Evolutionary conservation across 306 rosid species (phyloP).

Genomic region (Casuarina equisetifolia): DNA sequence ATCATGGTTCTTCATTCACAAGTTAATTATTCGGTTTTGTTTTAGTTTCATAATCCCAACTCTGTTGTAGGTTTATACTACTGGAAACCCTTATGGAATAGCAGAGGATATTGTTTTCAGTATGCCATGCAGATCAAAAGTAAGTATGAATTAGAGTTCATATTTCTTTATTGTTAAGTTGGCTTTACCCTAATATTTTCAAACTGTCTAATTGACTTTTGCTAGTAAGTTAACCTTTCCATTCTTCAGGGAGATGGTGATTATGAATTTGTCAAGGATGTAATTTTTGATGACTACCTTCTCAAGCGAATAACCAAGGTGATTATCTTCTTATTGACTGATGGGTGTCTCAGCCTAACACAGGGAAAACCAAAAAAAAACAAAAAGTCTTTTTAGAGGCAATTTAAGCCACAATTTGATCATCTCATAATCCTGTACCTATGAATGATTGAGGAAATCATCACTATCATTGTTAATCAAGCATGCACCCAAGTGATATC

Average conservation of each 20-base stretch:
- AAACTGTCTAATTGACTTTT: neutral
- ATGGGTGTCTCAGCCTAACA: neutral
- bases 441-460: neutral
- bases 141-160: conserved; percentile 32
- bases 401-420: neutral
- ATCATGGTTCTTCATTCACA: neutral
- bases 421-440: neutral
- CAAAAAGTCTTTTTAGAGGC: neutral
- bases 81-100: conserved; percentile 91
- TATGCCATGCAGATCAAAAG: conserved; percentile 97
- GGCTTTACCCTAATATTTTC: neutral
- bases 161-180: conserved; percentile 15
- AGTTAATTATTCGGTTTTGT: conserved; percentile 18
- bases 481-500: neutral
- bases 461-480: neutral
- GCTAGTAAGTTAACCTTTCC: neutral
- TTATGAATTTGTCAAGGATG: conserved; percentile 83
- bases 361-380: neutral
- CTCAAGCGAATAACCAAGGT: conserved; percentile 69
- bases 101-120: conserved; percentile 90
- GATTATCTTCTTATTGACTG: conserved; percentile 1
- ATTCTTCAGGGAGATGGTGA: conserved; percentile 82
- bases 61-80: conserved; percentile 67
- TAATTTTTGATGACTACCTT: conserved; percentile 77
- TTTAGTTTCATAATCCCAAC: conserved; percentile 17